Conservation (phyloP, 345 rosid genomes). For the Eucalyptus urophylla region DNA sequence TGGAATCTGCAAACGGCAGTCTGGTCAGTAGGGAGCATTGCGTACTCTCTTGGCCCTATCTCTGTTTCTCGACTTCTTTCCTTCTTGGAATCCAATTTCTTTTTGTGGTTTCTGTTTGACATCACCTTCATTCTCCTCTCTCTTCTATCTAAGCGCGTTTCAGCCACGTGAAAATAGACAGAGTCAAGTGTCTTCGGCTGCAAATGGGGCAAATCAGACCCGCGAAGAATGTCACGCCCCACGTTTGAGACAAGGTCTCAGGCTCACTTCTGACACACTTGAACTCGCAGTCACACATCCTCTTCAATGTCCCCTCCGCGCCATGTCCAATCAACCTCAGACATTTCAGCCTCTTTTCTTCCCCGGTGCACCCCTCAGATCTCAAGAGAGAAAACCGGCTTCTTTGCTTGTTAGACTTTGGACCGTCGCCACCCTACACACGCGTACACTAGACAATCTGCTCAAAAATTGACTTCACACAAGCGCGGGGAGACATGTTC, state of each 20-base stretch:
- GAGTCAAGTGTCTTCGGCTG: neutral
- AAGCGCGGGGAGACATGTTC: constrained; percentile 26
- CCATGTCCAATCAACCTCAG: neutral
- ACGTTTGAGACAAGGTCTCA: neutral
- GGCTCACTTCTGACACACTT: neutral
- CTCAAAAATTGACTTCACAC: constrained; percentile 45
- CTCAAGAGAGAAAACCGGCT: neutral
- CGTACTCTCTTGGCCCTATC: neutral
- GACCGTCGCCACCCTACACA: neutral
- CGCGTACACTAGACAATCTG: neutral
- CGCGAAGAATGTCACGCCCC: neutral
- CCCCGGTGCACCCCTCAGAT: neutral
- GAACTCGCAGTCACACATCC: neutral
- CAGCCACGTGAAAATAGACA: neutral
- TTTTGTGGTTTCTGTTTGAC: neutral
- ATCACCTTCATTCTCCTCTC: neutral
- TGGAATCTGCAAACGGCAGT: neutral
- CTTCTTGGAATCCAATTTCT: neutral
- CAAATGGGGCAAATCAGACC: neutral
- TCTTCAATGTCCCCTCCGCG: constrained; percentile 2
- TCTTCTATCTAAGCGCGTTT: neutral
- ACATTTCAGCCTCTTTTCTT: neutral
- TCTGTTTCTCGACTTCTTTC: neutral
- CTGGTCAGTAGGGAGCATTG: neutral
- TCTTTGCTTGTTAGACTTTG: neutral